Evolutionary conservation across 768 basidiomycete species (phyloP).

Genomic region (Nevesoporus exiguus): DNA sequence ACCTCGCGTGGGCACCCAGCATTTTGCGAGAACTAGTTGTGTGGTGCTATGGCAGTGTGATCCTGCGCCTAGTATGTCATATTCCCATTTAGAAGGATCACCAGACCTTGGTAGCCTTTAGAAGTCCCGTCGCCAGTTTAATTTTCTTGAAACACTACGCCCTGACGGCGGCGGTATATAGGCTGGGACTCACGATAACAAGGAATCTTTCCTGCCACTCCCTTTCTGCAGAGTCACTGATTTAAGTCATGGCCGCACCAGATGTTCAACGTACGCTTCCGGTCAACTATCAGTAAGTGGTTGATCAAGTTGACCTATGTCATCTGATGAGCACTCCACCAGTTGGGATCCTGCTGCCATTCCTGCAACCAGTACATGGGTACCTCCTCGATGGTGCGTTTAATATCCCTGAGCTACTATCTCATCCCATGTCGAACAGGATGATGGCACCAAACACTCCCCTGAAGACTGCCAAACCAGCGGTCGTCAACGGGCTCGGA

Average conservation of each 20-base stretch:
- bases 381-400: slow-evolving; percentile 25
- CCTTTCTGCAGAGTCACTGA: not conserved
- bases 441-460: slow-evolving; percentile 17
- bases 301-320: not conserved
- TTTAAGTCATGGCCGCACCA: slow-evolving; percentile 19
- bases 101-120: not conserved
- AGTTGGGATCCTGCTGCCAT: slow-evolving; percentile 26
- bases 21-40: no score
- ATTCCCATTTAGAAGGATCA: not conserved
- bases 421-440: slow-evolving; percentile 4
- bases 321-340: not conserved
- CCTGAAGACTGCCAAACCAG: not conserved
- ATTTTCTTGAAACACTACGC: not conserved
- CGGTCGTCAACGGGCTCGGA: slow-evolving; percentile 20
- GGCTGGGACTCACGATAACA: not conserved
- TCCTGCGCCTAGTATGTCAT: no score
- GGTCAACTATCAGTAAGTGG: slow-evolving; percentile 17
- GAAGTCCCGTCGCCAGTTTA: not conserved
- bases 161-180: not conserved
- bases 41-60: no score
- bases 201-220: not conserved
- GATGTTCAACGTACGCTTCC: slow-evolving; percentile 17
- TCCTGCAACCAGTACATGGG: slow-evolving; percentile 25
- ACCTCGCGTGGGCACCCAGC: no score
- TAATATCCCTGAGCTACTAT: not conserved